Evolutionary conservation across 331 rosid genomes (phyloP).

Genomic region (Stylosanthes scabra): DNA sequence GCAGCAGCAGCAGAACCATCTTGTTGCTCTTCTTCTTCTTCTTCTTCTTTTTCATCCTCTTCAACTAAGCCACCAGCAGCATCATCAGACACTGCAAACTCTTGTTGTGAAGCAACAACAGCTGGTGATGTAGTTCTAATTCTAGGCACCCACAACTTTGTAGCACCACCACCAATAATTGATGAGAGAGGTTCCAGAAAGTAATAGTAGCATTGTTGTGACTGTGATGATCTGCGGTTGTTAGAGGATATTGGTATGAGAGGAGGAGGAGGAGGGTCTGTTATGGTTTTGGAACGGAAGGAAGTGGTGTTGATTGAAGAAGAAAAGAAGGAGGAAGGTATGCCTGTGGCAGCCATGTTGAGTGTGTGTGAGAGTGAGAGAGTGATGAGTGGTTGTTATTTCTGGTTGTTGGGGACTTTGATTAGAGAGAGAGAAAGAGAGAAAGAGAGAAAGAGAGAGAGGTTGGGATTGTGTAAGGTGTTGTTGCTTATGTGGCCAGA

Average conservation of each 20-base stretch:
- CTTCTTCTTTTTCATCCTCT: slow-evolving; percentile 36
- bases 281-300: slow-evolving; percentile 45
- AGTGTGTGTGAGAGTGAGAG: slow-evolving; percentile 20
- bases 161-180: slow-evolving; percentile 16
- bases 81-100: slow-evolving; percentile 48
- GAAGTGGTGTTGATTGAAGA: slow-evolving; percentile 54
- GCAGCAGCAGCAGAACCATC: slow-evolving; percentile 9
- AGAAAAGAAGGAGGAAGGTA: slow-evolving; percentile 65
- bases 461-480: slow-evolving; percentile 26
- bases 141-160: slow-evolving; percentile 53
- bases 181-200: slow-evolving; percentile 46
- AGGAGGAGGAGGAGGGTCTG: slow-evolving; percentile 33
- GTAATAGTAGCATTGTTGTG: not conserved
- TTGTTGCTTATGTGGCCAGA: slow-evolving; percentile 62
- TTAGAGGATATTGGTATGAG: slow-evolving; percentile 44
- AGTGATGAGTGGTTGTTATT: not conserved
- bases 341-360: slow-evolving; percentile 73
- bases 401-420: slow-evolving; percentile 1
- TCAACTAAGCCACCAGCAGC: slow-evolving; percentile 40
- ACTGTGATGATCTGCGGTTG: slow-evolving; percentile 42
- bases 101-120: slow-evolving; percentile 73
- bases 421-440: not conserved
- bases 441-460: slow-evolving; percentile 27
- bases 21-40: slow-evolving; percentile 19
- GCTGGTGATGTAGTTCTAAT: slow-evolving; percentile 42